These are phyloP conservation scores for Harrya chromipes DNA, from an alignment of 768 basidiomycete species.

Conservation along the genomic window DNA sequence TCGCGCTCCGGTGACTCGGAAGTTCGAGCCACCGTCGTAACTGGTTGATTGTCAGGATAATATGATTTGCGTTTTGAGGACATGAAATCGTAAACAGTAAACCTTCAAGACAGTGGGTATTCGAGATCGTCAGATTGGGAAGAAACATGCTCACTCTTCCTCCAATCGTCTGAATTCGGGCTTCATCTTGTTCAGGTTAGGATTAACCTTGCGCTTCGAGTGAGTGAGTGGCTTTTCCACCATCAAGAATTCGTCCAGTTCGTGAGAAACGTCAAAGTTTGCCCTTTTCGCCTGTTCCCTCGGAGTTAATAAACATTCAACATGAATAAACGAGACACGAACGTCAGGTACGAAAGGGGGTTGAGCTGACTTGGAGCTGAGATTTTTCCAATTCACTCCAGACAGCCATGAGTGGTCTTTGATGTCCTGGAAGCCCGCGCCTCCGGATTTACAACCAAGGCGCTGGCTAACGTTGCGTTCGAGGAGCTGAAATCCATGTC, in stretches of 20 bases:
- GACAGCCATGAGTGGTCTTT: constrained; percentile 84
- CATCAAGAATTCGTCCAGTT: constrained; percentile 95
- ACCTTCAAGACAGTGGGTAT: constrained; percentile 45
- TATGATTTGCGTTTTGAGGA: constrained; percentile 74
- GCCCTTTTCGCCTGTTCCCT: constrained; percentile 78
- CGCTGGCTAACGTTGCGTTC: constrained; percentile 77
- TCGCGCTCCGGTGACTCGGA: constrained; percentile 30
- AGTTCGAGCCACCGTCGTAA: constrained; percentile 31
- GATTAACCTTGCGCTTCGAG: constrained; percentile 84
- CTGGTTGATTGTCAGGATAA: constrained; percentile 80
- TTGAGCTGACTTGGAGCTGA: constrained; percentile 65
- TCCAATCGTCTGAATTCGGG: constrained; percentile 91
- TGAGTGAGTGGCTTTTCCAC: constrained; percentile 98
- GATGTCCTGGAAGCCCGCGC: constrained; percentile 74
- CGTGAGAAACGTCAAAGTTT: constrained; percentile 98
- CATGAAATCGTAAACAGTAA: constrained; percentile 85
- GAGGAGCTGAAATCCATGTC: constrained; percentile 55
- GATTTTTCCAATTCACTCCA: constrained; percentile 72
- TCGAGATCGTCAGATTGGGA: neutral
- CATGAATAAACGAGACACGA: constrained; percentile 34
- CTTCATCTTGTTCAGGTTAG: constrained; percentile 83
- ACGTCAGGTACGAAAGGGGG: constrained; percentile 94
- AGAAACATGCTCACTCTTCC: constrained; percentile 64
- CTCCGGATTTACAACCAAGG: constrained; percentile 72
- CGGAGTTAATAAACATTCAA: constrained; percentile 1